These are phyloP conservation scores for Apiospora kogelbergensis DNA, from an alignment of 2,329 filamentous ascomycete genomes.

Conservation along the genomic window DNA sequence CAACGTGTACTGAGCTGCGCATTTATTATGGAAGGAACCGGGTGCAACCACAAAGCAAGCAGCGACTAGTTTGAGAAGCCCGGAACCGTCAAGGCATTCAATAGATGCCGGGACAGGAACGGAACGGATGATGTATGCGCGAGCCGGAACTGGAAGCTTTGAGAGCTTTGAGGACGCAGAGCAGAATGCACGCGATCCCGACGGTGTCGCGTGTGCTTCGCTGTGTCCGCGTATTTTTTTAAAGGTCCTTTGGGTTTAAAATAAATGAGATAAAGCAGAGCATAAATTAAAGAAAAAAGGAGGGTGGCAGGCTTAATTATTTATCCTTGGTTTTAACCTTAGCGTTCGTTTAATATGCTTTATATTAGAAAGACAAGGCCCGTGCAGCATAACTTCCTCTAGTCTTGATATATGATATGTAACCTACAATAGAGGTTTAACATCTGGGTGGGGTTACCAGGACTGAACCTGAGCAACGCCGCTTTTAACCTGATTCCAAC, in stretches of 20 bases:
- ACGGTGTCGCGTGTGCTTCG: background rate
- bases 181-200: background rate
- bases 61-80: background rate
- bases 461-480: background rate
- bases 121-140: background rate
- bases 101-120: background rate
- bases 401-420: background rate
- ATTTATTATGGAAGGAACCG: background rate
- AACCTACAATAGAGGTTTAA: background rate
- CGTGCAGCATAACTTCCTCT: background rate
- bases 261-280: conserved; percentile 1
- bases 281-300: conserved; percentile 6
- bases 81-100: background rate
- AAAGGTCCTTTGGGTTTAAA: background rate
- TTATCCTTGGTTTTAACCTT: conserved; percentile 7
- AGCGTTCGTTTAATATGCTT: background rate
- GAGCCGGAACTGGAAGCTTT: background rate
- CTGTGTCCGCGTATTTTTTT: background rate
- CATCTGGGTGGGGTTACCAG: background rate
- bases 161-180: background rate
- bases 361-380: conserved; percentile 5
- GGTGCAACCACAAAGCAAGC: background rate
- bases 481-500: background rate
- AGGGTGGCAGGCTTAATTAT: background rate
- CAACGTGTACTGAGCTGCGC: background rate